Conservation (phyloP, 2,329 filamentous ascomycete genomes). For the Corynespora cassiicola region DNA sequence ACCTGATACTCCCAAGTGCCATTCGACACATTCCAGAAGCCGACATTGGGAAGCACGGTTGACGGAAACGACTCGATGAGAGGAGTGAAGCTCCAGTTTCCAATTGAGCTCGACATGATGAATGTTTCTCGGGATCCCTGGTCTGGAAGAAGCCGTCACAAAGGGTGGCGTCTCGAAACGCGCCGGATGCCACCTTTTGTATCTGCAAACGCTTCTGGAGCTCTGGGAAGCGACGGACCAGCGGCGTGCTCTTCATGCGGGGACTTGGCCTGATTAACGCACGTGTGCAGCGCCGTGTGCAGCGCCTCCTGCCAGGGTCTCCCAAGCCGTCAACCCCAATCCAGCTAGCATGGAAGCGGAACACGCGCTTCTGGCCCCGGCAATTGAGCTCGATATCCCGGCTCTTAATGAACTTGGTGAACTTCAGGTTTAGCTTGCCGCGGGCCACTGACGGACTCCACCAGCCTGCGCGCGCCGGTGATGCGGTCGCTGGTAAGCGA, state of each 20-base stretch:
- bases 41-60: constrained; percentile 34
- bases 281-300: constrained; percentile 4
- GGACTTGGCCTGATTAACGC: constrained; percentile 5
- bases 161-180: not conserved
- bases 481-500: constrained; percentile 1
- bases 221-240: too few species aligned
- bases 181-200: constrained; percentile 5
- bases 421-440: constrained; percentile 6
- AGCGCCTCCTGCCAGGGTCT: not conserved
- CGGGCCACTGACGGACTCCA: not conserved
- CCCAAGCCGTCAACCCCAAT: not conserved
- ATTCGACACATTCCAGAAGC: constrained; percentile 38
- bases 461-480: not conserved
- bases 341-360: constrained; percentile 10
- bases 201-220: too few species aligned
- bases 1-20: constrained; percentile 43
- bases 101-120: constrained; percentile 19
- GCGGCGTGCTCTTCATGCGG: too few species aligned
- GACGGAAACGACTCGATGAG: constrained; percentile 28
- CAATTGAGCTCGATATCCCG: constrained; percentile 10
- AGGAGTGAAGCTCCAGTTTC: constrained; percentile 36
- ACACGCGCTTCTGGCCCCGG: constrained; percentile 13
- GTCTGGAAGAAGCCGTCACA: not conserved
- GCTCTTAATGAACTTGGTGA: constrained; percentile 6
- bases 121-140: not conserved